These are phyloP conservation scores for Clavispora asparagi DNA, from an alignment of 805 yeast genomes.

Conservation along the genomic window DNA sequence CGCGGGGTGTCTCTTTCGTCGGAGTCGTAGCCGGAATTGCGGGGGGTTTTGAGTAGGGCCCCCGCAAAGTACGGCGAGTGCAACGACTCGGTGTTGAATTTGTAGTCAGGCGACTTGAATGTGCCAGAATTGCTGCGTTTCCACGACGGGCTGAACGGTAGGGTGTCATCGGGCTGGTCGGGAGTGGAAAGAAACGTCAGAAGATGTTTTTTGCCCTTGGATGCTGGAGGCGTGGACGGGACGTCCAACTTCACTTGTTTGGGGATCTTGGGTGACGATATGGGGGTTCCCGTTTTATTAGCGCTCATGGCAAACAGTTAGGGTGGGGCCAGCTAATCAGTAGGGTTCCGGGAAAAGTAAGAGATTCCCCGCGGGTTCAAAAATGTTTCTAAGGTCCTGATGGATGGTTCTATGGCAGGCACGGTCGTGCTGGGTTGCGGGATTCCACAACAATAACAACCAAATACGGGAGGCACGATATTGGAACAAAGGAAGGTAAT, in stretches of 20 bases:
- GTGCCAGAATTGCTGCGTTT: constrained; percentile 29
- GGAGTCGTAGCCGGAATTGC: constrained; percentile 26
- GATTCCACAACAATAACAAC: neutral
- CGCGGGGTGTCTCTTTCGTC: constrained; percentile 22
- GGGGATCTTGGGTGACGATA: constrained; percentile 28
- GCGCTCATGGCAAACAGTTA: constrained; percentile 12
- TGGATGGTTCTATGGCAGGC: neutral
- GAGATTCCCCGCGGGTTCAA: too few species aligned
- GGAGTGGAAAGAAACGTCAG: constrained; percentile 34
- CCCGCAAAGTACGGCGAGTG: constrained; percentile 24
- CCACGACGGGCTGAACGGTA: constrained; percentile 37
- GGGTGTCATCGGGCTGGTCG: constrained; percentile 22
- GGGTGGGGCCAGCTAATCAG: neutral
- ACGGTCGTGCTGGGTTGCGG: neutral
- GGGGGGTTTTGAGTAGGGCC: constrained; percentile 28
- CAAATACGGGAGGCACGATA: neutral
- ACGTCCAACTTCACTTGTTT: constrained; percentile 16
- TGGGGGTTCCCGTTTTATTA: constrained; percentile 31
- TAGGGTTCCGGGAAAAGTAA: too few species aligned
- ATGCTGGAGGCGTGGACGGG: constrained; percentile 28
- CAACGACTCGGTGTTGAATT: constrained; percentile 19
- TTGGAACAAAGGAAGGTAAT: neutral
- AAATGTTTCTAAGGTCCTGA: too few species aligned
- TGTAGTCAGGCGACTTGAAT: constrained; percentile 32
- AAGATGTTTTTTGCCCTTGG: constrained; percentile 18